Percentiles rank a stretch among this genome's conserved stretches.
These are phyloP conservation scores for Yamadazyma sp. DNA, from an alignment of 1,139 yeast species.

Conservation along the genomic window DNA sequence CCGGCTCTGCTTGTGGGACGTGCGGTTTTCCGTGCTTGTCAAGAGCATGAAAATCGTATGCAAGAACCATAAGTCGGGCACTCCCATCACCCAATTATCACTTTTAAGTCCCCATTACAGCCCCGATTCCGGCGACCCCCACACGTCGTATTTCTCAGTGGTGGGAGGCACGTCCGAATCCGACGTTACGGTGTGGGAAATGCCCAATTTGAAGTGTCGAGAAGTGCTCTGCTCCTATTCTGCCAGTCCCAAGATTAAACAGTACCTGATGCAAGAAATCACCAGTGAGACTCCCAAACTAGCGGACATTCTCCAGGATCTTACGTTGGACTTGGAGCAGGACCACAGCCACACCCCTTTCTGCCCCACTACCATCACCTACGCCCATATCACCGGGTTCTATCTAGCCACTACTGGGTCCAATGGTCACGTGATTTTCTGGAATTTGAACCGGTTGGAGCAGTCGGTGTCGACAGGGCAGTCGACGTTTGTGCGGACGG, in stretches of 20 bases:
- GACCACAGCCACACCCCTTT: background rate
- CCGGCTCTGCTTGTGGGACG: constrained; percentile 75
- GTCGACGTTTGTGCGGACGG: constrained; percentile 15
- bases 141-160: constrained; percentile 26
- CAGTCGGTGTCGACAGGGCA: constrained; percentile 23
- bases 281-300: constrained; percentile 8
- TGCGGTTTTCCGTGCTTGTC: constrained; percentile 61
- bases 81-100: constrained; percentile 14
- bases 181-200: constrained; percentile 75
- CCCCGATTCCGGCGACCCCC: background rate
- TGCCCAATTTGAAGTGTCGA: constrained; percentile 62
- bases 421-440: constrained; percentile 29
- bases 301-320: constrained; percentile 11
- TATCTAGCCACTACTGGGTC: constrained; percentile 27
- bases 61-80: constrained; percentile 12
- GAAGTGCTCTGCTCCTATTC: constrained; percentile 39
- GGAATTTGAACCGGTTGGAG: constrained; percentile 29
- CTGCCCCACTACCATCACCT: constrained; percentile 6
- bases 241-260: constrained; percentile 8
- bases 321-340: constrained; percentile 12
- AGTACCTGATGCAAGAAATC: constrained; percentile 12
- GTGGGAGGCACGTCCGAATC: constrained; percentile 53
- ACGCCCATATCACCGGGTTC: constrained; percentile 9
- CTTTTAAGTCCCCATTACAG: constrained; percentile 10
- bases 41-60: constrained; percentile 61